These are phyloP conservation scores for Hyaloscypha hepaticicola DNA, from an alignment of 495 filamentous ascomycete species.

Conservation along the genomic window DNA sequence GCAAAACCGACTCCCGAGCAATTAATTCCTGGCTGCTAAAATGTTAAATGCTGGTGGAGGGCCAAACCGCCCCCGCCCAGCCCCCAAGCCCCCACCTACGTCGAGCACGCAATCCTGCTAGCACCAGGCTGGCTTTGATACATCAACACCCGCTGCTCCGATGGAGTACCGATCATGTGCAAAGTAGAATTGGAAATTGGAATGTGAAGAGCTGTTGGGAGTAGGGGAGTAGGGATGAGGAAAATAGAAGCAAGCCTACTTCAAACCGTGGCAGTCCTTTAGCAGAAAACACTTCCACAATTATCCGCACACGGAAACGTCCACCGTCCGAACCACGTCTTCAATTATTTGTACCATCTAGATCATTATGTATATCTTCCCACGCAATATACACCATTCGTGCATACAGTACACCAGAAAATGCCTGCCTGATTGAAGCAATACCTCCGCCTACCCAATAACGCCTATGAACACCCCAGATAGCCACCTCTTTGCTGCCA, in stretches of 20 bases:
- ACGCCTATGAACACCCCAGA: constrained; percentile 6
- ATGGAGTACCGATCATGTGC: not conserved
- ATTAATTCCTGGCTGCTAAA: no score
- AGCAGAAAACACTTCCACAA: no score
- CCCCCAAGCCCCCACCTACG: not conserved
- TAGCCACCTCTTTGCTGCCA: not conserved
- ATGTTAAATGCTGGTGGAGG: no score
- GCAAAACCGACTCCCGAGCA: no score
- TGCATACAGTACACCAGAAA: constrained; percentile 13
- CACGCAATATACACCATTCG: not conserved
- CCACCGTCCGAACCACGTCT: not conserved
- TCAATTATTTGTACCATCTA: constrained; percentile 4
- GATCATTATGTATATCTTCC: constrained; percentile 13
- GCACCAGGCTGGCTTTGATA: not conserved
- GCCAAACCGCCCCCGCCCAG: not conserved
- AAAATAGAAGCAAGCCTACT: no score
- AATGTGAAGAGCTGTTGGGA: no score
- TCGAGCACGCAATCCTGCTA: constrained; percentile 14
- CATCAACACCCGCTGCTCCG: not conserved
- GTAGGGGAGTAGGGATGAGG: no score
- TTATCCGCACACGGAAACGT: no score
- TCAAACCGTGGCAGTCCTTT: no score
- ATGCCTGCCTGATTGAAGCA: constrained; percentile 2
- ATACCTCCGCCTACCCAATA: constrained; percentile 7
- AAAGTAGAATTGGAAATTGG: no score